Conservation (phyloP, 2,329 filamentous ascomycete species). For the Cladosporium colombiae region DNA sequence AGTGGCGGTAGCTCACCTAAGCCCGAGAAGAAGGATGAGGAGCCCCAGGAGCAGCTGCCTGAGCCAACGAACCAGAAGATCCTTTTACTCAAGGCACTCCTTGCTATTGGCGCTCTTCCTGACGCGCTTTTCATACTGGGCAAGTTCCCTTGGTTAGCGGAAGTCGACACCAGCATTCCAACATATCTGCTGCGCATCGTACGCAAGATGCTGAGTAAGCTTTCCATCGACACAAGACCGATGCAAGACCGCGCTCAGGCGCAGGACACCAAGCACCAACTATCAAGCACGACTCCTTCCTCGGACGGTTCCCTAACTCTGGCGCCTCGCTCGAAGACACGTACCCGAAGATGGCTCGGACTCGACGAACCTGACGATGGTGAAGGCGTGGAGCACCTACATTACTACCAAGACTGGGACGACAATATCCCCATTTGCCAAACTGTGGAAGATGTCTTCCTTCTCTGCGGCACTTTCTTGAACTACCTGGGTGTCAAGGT, state of each 20-base stretch:
- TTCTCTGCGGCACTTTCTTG: constrained; percentile 78
- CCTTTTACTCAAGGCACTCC: constrained; percentile 75
- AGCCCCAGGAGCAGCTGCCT: constrained; percentile 57
- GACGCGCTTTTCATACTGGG: constrained; percentile 92
- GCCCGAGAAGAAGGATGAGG: constrained; percentile 45
- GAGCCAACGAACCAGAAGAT: constrained; percentile 88
- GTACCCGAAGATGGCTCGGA: constrained; percentile 69
- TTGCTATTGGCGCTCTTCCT: constrained; percentile 88
- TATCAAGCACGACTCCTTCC: constrained; percentile 65
- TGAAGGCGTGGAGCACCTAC: constrained; percentile 75
- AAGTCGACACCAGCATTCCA: constrained; percentile 78
- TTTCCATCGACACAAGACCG: constrained; percentile 60
- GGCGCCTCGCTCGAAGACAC: constrained; percentile 56
- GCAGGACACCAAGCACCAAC: constrained; percentile 51
- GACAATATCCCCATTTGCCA: constrained; percentile 93
- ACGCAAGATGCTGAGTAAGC: constrained; percentile 75
- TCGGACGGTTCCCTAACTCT: constrained; percentile 66
- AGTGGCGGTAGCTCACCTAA: constrained; percentile 44
- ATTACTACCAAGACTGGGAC: constrained; percentile 97
- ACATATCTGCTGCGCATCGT: constrained; percentile 83
- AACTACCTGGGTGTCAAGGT: constrained; percentile 87
- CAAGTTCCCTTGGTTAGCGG: constrained; percentile 87
- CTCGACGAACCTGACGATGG: constrained; percentile 75
- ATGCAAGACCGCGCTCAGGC: constrained; percentile 44
- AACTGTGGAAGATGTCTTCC: constrained; percentile 85